A percentile compares a stretch with the other conserved stretches of the same genome.
These are phyloP conservation scores for Colletotrichum ledebouriae DNA, from an alignment of 2,329 filamentous ascomycete species.

Conservation along the genomic window DNA sequence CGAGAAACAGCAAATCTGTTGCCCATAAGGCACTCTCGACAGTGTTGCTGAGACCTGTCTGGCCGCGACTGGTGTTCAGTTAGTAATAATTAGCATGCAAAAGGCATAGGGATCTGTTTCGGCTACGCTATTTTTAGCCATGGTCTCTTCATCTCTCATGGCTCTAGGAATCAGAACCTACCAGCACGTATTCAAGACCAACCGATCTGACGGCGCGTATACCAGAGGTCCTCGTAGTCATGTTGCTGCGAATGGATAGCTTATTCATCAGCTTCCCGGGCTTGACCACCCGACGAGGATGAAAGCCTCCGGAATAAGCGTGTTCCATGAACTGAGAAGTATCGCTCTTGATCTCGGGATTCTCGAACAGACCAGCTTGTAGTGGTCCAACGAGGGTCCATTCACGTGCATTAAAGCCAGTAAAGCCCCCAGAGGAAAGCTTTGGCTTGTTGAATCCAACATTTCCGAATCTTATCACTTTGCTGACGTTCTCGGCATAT, in stretches of 20 bases:
- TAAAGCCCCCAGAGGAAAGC: conserved; percentile 4
- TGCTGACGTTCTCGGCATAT: conserved; percentile 1
- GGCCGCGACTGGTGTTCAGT: background rate
- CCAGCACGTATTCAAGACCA: conserved; percentile 11
- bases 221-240: conserved; percentile 2
- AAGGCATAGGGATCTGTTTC: conserved; percentile 13
- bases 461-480: background rate
- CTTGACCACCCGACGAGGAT: background rate
- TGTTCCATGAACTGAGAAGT: conserved; percentile 10
- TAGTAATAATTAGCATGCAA: no score
- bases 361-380: background rate
- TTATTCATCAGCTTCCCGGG: conserved; percentile 14
- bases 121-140: background rate
- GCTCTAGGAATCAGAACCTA: background rate
- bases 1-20: conserved; percentile 16
- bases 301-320: conserved; percentile 11
- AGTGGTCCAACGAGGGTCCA: background rate
- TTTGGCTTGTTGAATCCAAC: background rate
- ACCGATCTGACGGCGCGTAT: background rate
- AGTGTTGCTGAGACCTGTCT: conserved; percentile 10
- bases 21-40: conserved; percentile 20
- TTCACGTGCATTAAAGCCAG: background rate
- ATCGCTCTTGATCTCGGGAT: background rate
- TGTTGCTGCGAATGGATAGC: background rate
- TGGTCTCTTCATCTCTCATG: background rate